These are phyloP conservation scores for Fraxinus albicans DNA, from an alignment of 305 asterid genomes.

Conservation along the genomic window DNA sequence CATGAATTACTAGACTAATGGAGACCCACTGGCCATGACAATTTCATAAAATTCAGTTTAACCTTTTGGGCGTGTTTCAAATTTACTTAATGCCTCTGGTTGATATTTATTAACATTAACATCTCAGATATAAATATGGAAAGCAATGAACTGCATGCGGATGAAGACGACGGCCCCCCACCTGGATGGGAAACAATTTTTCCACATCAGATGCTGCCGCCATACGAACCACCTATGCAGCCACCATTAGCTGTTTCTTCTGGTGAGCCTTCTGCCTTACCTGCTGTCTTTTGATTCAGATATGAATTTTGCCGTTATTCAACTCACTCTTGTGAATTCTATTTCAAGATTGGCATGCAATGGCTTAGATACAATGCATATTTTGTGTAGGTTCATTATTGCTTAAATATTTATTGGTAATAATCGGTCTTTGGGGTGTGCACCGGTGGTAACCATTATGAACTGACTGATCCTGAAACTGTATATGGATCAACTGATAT, in stretches of 20 bases:
- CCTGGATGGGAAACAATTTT: slow-evolving; percentile 67
- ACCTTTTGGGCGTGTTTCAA: background rate
- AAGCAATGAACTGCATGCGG: slow-evolving; percentile 36
- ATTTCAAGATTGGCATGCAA: background rate
- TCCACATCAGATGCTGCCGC: slow-evolving; percentile 37
- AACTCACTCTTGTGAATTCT: background rate
- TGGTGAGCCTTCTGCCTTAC: slow-evolving; percentile 35
- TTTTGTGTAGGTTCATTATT: background rate
- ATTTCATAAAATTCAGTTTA: background rate
- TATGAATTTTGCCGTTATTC: background rate
- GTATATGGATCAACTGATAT: background rate
- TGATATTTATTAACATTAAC: slow-evolving; percentile 11
- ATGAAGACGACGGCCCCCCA: slow-evolving; percentile 66
- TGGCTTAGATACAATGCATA: background rate
- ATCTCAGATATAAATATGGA: slow-evolving; percentile 45
- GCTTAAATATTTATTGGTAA: background rate
- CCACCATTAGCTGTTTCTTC: slow-evolving; percentile 38
- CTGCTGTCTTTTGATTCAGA: background rate
- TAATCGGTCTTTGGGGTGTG: background rate
- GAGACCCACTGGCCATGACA: background rate
- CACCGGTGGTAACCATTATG: background rate
- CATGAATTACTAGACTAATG: background rate
- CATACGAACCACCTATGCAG: slow-evolving; percentile 34
- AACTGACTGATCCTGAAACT: background rate
- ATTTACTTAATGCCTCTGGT: slow-evolving; percentile 9